Conservation (phyloP, 768 basidiomycete species). For the Kwoniella bestiolae region DNA sequence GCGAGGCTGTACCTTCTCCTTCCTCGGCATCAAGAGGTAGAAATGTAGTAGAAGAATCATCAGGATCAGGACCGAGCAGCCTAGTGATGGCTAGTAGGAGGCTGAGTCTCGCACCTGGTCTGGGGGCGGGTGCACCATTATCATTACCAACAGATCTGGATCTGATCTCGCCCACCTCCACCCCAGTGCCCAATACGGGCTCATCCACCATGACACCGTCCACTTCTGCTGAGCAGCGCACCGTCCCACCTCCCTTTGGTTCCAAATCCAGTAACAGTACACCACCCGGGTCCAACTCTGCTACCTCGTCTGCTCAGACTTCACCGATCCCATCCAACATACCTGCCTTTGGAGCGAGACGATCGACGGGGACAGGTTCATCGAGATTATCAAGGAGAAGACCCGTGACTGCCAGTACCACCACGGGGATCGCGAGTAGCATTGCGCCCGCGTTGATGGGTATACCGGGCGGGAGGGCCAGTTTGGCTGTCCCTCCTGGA, state of each 20-base stretch:
- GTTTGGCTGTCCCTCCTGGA: slow-evolving; percentile 38
- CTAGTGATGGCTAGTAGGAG: slow-evolving; percentile 30
- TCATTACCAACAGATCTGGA: background rate
- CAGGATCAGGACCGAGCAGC: background rate
- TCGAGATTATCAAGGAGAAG: slow-evolving; percentile 27
- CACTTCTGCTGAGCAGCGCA: background rate
- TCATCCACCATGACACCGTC: background rate
- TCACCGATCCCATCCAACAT: background rate
- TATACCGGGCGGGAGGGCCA: slow-evolving; percentile 11
- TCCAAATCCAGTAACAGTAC: slow-evolving; percentile 1
- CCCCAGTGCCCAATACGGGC: slow-evolving; percentile 3
- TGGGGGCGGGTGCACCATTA: slow-evolving; percentile 39
- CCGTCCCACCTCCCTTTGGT: slow-evolving; percentile 15
- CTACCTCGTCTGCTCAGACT: slow-evolving; percentile 13
- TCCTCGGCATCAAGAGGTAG: background rate
- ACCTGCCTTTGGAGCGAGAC: slow-evolving; percentile 33
- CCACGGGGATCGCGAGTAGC: slow-evolving; percentile 3
- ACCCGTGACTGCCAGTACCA: slow-evolving; percentile 26
- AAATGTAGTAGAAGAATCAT: slow-evolving; percentile 18
- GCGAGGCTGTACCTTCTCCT: slow-evolving; percentile 3
- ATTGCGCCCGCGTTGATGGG: slow-evolving; percentile 13
- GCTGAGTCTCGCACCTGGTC: slow-evolving; percentile 44
- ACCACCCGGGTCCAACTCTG: background rate
- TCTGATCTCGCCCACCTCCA: slow-evolving; percentile 7
- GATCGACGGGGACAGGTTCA: slow-evolving; percentile 11